A percentile compares a stretch with the other conserved stretches of the same genome.
phyloP scores from a whole-genome alignment of 23 red algal species.

The Gracilaria gracilis region DNA sequence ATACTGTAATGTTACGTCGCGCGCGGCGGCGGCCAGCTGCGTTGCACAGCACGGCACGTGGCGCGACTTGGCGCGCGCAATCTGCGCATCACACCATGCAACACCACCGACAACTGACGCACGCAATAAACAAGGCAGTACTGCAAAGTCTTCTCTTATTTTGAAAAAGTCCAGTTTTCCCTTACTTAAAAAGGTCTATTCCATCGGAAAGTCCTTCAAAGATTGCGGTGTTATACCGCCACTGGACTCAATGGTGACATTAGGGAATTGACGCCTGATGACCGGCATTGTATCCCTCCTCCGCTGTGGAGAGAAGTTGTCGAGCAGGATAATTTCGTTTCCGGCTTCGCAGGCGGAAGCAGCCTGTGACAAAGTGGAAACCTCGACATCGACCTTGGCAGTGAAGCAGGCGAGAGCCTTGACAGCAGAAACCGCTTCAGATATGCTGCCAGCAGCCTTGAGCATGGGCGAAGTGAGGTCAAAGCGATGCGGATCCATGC shows the following conservation, averaged over 20 bases:
- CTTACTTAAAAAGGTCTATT: too few relatives aligned
- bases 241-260: conserved; percentile 76
- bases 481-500: conserved; percentile 92
- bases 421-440: conserved; percentile 60
- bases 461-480: conserved; percentile 93
- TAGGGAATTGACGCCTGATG: conserved; percentile 50
- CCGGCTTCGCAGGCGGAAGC: conserved; percentile 69
- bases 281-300: conserved; percentile 44
- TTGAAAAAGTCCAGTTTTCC: too few relatives aligned
- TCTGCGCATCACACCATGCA: too few relatives aligned
- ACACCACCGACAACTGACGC: too few relatives aligned
- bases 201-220: conserved; percentile 56
- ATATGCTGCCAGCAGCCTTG: conserved; percentile 59
- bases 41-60: too few relatives aligned
- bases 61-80: too few relatives aligned
- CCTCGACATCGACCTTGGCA: conserved; percentile 92
- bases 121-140: too few relatives aligned
- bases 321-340: conserved; percentile 94
- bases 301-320: conserved; percentile 68
- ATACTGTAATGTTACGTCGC: too few relatives aligned
- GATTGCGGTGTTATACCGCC: conserved; percentile 71
- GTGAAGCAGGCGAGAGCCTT: conserved; percentile 76
- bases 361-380: conserved; percentile 52
- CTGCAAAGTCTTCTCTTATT: too few relatives aligned
- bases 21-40: too few relatives aligned